Evolutionary conservation across 164 flowering plant genomes (phyloP).

Genomic region (Vitis rupestris): DNA sequence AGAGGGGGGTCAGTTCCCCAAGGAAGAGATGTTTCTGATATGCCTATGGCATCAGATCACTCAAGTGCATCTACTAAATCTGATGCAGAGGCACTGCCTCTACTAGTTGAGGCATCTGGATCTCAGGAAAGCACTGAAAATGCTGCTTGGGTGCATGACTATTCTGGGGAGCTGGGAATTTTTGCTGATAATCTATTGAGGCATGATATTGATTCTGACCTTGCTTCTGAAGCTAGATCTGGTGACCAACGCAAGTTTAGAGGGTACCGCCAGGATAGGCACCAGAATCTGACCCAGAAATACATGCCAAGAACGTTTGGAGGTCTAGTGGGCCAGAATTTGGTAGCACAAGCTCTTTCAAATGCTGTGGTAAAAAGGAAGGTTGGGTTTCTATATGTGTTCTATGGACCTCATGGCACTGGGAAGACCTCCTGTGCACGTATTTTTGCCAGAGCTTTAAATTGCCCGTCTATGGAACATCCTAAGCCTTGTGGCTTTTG

Average conservation of each 20-base stretch:
- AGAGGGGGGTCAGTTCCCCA: conserved; percentile 39
- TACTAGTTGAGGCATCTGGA: conserved; percentile 70
- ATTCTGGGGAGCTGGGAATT: conserved; percentile 93
- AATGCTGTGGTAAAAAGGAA: conserved; percentile 77
- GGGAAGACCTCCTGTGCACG: conserved; percentile 98
- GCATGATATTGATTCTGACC: conserved; percentile 65
- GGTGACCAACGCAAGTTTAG: conserved; percentile 36
- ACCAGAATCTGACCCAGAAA: conserved; percentile 80
- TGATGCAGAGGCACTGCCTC: conserved; percentile 79
- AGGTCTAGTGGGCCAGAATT: conserved; percentile 87
- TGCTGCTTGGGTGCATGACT: conserved; percentile 71
- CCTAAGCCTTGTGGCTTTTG: conserved; percentile 90
- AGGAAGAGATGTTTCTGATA: conserved; percentile 37
- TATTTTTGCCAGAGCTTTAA: conserved; percentile 85
- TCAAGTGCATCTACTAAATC: conserved; percentile 57
- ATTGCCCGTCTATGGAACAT: conserved; percentile 72
- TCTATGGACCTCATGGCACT: conserved; percentile 96
- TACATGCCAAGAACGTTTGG: conserved; percentile 89
- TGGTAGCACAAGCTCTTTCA: conserved; percentile 90
- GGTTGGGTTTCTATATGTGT: conserved; percentile 81
- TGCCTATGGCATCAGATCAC: conserved; percentile 46
- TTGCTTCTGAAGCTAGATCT: conserved; percentile 75
- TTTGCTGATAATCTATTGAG: conserved; percentile 64
- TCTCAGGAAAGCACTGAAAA: conserved; percentile 64
- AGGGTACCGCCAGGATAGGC: conserved; percentile 42